Percentiles rank a stretch among this genome's conserved stretches.
Conservation (phyloP, 2,329 filamentous ascomycete species). For the Colletotrichum scovillei region DNA sequence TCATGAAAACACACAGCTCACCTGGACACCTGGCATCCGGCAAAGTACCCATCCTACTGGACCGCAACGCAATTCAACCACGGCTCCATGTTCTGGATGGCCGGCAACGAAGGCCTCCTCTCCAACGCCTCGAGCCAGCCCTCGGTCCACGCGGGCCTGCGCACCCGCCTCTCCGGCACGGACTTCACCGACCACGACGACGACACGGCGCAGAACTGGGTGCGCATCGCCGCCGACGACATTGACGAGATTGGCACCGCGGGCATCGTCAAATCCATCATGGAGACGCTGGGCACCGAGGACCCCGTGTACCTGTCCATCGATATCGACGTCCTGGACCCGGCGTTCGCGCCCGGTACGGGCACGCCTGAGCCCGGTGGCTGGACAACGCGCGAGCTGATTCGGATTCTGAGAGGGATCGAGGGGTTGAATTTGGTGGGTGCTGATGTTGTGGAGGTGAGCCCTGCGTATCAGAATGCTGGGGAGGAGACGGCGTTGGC, state of each 20-base stretch:
- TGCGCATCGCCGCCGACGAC: constrained; percentile 84
- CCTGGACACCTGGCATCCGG: constrained; percentile 87
- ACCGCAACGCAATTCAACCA: constrained; percentile 80
- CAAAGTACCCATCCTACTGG: constrained; percentile 85
- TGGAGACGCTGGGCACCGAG: constrained; percentile 77
- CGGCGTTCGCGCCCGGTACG: constrained; percentile 71
- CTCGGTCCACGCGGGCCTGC: constrained; percentile 84
- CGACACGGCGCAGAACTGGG: constrained; percentile 81
- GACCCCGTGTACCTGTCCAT: constrained; percentile 82
- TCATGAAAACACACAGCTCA: constrained; percentile 57
- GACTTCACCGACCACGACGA: constrained; percentile 77
- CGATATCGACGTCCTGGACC: constrained; percentile 52
- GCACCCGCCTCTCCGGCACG: constrained; percentile 77
- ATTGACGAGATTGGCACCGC: constrained; percentile 83
- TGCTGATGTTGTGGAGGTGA: constrained; percentile 90
- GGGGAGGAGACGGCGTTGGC: constrained; percentile 87
- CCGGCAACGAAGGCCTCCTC: constrained; percentile 82
- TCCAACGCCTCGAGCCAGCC: constrained; percentile 75
- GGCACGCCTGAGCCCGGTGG: constrained; percentile 92
- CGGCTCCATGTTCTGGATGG: constrained; percentile 92
- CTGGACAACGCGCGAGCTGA: constrained; percentile 90
- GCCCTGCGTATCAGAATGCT: constrained; percentile 83
- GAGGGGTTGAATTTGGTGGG: constrained; percentile 88
- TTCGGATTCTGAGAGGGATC: constrained; percentile 83
- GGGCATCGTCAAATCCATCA: constrained; percentile 77